Evolutionary conservation across 345 rosid species (phyloP).

Genomic region (Brassica incana): DNA sequence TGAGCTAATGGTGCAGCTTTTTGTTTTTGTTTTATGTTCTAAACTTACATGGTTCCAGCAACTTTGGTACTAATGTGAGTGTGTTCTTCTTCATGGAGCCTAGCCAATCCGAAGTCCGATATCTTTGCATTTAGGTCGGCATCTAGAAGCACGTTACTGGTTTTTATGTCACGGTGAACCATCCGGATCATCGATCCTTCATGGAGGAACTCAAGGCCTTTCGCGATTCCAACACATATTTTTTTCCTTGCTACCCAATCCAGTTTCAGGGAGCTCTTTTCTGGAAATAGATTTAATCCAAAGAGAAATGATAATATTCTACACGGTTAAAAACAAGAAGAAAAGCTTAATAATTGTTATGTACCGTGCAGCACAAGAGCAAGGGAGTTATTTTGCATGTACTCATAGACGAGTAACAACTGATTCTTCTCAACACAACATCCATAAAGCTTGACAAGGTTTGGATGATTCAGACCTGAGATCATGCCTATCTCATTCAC

Average conservation of each 20-base stretch:
- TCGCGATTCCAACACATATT: constrained; percentile 63
- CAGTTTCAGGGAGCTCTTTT: constrained; percentile 26
- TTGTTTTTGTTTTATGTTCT: not conserved
- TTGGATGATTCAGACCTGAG: constrained; percentile 1
- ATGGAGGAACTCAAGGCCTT: constrained; percentile 63
- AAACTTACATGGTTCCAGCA: constrained; percentile 57
- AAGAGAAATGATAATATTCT: not conserved
- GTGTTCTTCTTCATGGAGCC: constrained; percentile 50
- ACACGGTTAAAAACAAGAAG: not conserved
- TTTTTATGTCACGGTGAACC: constrained; percentile 71
- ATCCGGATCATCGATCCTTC: constrained; percentile 57
- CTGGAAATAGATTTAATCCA: not conserved
- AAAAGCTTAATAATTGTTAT: not conserved
- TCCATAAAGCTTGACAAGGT: not conserved
- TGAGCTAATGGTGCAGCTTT: not conserved
- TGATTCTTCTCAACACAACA: constrained; percentile 36
- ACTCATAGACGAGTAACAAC: constrained; percentile 44
- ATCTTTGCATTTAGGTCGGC: constrained; percentile 55
- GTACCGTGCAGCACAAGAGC: constrained; percentile 35
- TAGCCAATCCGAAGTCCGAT: constrained; percentile 73
- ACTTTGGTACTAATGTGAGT: constrained; percentile 59
- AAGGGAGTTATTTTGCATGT: constrained; percentile 49
- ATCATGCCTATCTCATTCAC: constrained; percentile 6
- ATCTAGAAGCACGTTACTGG: constrained; percentile 58
- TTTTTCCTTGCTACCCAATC: constrained; percentile 53